These are phyloP conservation scores for Brassica incana DNA, from an alignment of 345 rosid genomes.

Conservation along the genomic window DNA sequence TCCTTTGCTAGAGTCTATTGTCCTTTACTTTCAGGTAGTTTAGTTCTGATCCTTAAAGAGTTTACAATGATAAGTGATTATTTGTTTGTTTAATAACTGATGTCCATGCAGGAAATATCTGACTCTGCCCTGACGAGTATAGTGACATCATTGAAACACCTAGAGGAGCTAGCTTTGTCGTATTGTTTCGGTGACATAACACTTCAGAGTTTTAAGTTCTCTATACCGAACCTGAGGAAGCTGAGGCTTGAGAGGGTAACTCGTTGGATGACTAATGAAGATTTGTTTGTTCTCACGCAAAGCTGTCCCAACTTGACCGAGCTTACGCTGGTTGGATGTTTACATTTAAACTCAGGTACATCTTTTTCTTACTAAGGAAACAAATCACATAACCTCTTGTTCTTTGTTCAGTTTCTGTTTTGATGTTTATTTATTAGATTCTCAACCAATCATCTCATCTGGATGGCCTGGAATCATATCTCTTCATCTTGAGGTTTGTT, in stretches of 20 bases:
- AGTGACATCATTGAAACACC: constrained; percentile 45
- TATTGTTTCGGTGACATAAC: constrained; percentile 83
- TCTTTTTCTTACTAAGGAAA: background rate
- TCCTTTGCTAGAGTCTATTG: constrained; percentile 61
- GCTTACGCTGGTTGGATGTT: constrained; percentile 64
- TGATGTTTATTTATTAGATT: constrained; percentile 41
- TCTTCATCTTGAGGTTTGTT: constrained; percentile 70
- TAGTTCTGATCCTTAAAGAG: constrained; percentile 29
- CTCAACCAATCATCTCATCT: constrained; percentile 57
- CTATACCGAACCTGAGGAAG: constrained; percentile 51
- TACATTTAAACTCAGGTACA: constrained; percentile 59
- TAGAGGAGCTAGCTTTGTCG: constrained; percentile 57
- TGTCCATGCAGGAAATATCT: constrained; percentile 54
- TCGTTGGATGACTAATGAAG: constrained; percentile 69
- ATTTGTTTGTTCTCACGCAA: constrained; percentile 59
- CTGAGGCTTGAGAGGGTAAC: constrained; percentile 73
- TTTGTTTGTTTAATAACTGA: background rate
- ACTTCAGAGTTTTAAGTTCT: constrained; percentile 48
- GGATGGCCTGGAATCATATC: constrained; percentile 80
- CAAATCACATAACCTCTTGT: background rate
- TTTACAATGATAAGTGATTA: background rate
- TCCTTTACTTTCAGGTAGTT: constrained; percentile 67
- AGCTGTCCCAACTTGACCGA: constrained; percentile 57
- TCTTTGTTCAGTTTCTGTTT: constrained; percentile 13
- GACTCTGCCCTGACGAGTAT: constrained; percentile 51